These are phyloP conservation scores for Vaccinium darrowii DNA, from an alignment of 148 eudicot genomes.

Conservation along the genomic window DNA sequence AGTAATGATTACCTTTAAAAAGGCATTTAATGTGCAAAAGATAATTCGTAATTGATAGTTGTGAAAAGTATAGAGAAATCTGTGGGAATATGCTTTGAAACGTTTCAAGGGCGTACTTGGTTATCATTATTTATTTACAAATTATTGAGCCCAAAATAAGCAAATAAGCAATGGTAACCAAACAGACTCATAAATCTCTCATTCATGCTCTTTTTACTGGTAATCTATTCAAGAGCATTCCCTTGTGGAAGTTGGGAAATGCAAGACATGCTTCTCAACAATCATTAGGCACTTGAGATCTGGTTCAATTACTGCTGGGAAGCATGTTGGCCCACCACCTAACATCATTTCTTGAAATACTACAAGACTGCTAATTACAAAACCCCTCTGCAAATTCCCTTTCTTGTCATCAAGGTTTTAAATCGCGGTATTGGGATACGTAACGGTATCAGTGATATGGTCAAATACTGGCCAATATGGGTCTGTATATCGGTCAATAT, in stretches of 20 bases:
- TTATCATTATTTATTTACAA: neutral
- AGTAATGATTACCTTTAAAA: no score
- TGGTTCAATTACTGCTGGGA: neutral
- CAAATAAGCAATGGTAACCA: no score
- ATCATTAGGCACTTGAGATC: neutral
- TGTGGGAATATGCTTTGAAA: neutral
- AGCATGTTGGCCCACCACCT: neutral
- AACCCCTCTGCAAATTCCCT: no score
- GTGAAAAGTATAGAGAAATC: neutral
- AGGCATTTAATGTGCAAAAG: no score
- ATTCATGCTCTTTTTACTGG: constrained; percentile 8
- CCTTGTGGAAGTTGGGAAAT: constrained; percentile 22
- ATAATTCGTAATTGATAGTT: no score
- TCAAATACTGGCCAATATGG: no score
- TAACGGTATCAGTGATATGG: no score
- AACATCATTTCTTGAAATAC: neutral
- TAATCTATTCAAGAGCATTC: neutral
- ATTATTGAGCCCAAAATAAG: no score
- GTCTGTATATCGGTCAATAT: no score
- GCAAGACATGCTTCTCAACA: constrained; percentile 19
- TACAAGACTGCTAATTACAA: neutral
- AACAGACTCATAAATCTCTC: neutral
- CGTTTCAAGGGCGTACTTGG: neutral
- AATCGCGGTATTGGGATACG: no score
- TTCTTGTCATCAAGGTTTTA: no score